Percentiles rank a stretch among this genome's conserved stretches.
Conservation (phyloP, 148 eudicot species). For the Cornus florida region DNA sequence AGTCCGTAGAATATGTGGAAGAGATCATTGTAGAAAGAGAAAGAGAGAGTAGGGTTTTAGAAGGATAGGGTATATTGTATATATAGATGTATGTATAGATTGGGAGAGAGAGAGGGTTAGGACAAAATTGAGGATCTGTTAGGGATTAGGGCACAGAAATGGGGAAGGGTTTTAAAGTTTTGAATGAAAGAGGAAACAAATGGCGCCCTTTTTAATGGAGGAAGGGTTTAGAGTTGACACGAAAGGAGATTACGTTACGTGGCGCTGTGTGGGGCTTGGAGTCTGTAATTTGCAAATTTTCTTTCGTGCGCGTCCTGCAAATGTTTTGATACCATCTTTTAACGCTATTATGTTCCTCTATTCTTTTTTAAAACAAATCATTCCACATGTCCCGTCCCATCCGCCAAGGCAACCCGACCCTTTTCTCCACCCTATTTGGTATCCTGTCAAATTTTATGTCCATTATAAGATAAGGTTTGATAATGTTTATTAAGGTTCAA, state of each 20-base stretch:
- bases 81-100: background rate
- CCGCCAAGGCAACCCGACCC: no score
- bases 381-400: no score
- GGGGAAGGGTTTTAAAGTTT: constrained; percentile 15
- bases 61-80: background rate
- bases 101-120: constrained; percentile 9
- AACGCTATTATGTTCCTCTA: no score
- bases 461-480: no score
- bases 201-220: constrained; percentile 32
- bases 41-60: no score
- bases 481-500: no score
- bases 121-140: background rate
- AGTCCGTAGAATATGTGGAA: constrained; percentile 58
- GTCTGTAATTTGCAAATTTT: background rate
- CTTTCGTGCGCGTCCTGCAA: background rate
- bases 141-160: background rate
- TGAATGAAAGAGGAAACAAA: constrained; percentile 29
- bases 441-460: no score
- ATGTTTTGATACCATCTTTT: no score
- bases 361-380: no score
- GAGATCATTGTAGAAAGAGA: constrained; percentile 45
- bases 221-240: background rate
- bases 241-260: background rate
- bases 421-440: no score
- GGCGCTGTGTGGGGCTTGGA: background rate